Evolutionary conservation across 192 early-diverging fungal genomes (phyloP).

Genomic region (Podila epicladia): DNA sequence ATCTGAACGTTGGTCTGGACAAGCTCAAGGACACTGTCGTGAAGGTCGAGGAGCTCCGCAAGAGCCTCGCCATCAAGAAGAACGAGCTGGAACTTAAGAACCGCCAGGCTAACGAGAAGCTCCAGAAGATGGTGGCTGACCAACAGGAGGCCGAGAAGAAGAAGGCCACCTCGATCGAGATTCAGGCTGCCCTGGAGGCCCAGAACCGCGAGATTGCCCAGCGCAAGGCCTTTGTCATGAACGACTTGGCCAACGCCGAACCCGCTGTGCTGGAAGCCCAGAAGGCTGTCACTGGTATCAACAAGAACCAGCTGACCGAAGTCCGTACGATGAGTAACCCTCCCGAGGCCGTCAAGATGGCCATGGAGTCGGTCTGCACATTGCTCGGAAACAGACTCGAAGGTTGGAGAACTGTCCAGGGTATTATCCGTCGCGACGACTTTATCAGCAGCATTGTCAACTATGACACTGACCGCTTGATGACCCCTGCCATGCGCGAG

Average conservation of each 20-base stretch:
- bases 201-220: constrained; percentile 82
- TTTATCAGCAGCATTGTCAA: constrained; percentile 98
- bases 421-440: constrained; percentile 92
- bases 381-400: constrained; percentile 88
- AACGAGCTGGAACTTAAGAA: constrained; percentile 89
- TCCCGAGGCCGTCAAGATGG: constrained; percentile 93
- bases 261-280: constrained; percentile 97
- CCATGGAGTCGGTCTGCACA: constrained; percentile 97
- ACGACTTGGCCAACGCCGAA: constrained; percentile 94
- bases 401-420: constrained; percentile 93
- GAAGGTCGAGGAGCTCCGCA: constrained; percentile 95
- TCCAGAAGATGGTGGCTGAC: constrained; percentile 94
- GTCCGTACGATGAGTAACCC: constrained; percentile 97
- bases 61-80: constrained; percentile 86
- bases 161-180: constrained; percentile 80
- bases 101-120: constrained; percentile 92
- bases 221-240: constrained; percentile 81
- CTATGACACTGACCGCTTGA: constrained; percentile 88
- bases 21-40: constrained; percentile 94
- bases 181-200: constrained; percentile 77
- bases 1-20: constrained; percentile 97
- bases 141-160: constrained; percentile 95
- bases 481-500: constrained; percentile 82
- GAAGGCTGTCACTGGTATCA: constrained; percentile 93
- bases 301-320: constrained; percentile 96